Base-by-base conservation (phyloP, 176 grass and related monocot species). In the Lolium perenne region DNA sequence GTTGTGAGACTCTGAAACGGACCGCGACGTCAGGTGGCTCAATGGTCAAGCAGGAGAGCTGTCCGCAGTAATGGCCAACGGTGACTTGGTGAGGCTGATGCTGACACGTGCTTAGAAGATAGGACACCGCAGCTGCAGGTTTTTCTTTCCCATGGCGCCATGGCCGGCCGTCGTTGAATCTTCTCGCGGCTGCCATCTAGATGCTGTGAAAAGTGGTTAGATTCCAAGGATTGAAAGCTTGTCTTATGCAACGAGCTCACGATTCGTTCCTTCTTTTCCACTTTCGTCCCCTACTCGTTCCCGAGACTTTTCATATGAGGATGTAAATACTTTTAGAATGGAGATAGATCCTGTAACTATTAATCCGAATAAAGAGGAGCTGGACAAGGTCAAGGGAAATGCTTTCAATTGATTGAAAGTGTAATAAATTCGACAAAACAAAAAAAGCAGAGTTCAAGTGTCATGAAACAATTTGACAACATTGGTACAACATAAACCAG, bases 31-130 rank as follows among this genome's bases (percentile, higher is more conserved):
- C 51, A 35, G 81, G 76, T 91, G 81, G 85, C 29, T 77, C 69
- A 32, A 32, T 87, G n/a, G 89, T 84, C 89, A 91, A 84, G 75
- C 60, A 35, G 60, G 69, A 53, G 47, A 83, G 84, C 58, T 25
- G 38, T 79, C 58, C 25, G 56, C 60, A 56, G 71, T 60, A 91
- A 87, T 87, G 89, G 81, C 76, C 68, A 59, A 67, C 47, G 71
- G 86, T 48, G 79, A 69, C 43, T 4, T 41, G 10, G 50, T 58
- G 26, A 14, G 13, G 82, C 35, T 23, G 75, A 85, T 78, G 15
- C 90, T 88, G 82, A 91, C 82, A 47, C 66, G 57, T 85, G 63
- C 71, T 45, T 91, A 88, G 82, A 77, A 91, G 45, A 75, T 87
- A 87, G 84, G 80, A 40, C 80, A 74, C 26, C 65, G 80, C 75